phyloP scores from a whole-genome alignment of 257 asterid species.

The Jaltomata sinuosa region DNA sequence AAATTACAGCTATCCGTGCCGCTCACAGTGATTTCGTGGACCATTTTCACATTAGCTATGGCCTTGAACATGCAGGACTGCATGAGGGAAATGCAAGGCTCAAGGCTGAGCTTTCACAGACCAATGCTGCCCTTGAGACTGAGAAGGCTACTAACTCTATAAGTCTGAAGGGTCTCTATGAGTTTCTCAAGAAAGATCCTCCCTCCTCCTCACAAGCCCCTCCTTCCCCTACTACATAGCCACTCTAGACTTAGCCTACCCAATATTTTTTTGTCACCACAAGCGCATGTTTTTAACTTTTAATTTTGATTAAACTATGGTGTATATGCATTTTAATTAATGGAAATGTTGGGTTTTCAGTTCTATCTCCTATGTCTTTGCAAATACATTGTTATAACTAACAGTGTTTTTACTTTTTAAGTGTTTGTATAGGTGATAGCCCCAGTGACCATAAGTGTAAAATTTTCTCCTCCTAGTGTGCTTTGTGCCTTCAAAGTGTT shows the following conservation, averaged over 20 bases:
- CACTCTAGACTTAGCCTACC: not conserved
- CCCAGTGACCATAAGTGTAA: not conserved
- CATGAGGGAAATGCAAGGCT: not conserved
- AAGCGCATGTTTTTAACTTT: not conserved
- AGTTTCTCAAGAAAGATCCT: not conserved
- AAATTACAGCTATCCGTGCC: too few species aligned
- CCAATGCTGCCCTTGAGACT: not conserved
- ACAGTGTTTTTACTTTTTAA: not conserved
- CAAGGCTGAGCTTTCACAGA: not conserved
- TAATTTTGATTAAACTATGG: not conserved
- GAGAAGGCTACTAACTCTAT: not conserved
- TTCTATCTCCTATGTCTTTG: not conserved
- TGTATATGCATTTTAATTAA: not conserved
- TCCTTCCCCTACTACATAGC: not conserved
- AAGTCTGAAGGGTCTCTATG: not conserved
- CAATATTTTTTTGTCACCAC: not conserved
- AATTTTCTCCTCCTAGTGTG: not conserved
- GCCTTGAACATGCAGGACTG: not conserved
- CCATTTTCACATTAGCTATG: not conserved
- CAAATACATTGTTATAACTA: not conserved
- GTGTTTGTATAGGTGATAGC: not conserved
- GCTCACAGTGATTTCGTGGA: not conserved
- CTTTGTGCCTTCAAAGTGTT: not conserved
- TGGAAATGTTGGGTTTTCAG: not conserved
- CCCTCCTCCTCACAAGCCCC: not conserved